Evolutionary conservation across 2,329 filamentous ascomycete genomes (phyloP).

Genomic region (Talaromyces sp.): DNA sequence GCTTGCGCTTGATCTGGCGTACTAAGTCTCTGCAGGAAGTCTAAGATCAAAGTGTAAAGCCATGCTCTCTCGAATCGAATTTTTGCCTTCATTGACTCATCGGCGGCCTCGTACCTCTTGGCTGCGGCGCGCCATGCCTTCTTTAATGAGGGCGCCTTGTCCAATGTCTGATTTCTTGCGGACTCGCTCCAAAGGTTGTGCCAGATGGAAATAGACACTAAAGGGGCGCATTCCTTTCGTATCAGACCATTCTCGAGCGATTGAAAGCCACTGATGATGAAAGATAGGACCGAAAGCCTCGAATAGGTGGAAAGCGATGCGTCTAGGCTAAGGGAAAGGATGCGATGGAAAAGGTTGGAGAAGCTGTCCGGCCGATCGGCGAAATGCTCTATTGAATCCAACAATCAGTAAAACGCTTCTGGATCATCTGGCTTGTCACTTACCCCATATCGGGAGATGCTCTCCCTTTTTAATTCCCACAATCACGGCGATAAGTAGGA

Average conservation of each 20-base stretch:
- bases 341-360: conserved; percentile 80
- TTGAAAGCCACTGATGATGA: conserved; percentile 88
- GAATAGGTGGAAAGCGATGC: conserved; percentile 62
- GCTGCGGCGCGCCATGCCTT: conserved; percentile 87
- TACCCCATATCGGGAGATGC: conserved; percentile 81
- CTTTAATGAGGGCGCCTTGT: conserved; percentile 67
- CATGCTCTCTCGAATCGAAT: conserved; percentile 89
- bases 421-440: conserved; percentile 26
- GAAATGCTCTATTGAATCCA: conserved; percentile 60
- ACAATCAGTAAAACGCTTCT: conserved; percentile 16
- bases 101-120: conserved; percentile 83
- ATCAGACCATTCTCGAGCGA: conserved; percentile 85
- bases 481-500: conserved; percentile 79
- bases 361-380: conserved; percentile 74
- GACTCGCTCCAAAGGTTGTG: conserved; percentile 80
- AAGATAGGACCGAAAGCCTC: conserved; percentile 78
- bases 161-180: conserved; percentile 67
- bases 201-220: conserved; percentile 95
- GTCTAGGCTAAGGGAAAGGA: conserved; percentile 81
- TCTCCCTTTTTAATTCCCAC: conserved; percentile 85
- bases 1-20: conserved; percentile 37
- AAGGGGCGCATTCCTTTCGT: conserved; percentile 90
- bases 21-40: conserved; percentile 75
- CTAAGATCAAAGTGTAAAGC: conserved; percentile 80
- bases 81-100: conserved; percentile 71